Evolutionary conservation across 225 moss, liverwort and hornwort genomes (phyloP), one percentile per base, ranked within the genome.

Genomic region (Marchantia paleacea): DNA sequence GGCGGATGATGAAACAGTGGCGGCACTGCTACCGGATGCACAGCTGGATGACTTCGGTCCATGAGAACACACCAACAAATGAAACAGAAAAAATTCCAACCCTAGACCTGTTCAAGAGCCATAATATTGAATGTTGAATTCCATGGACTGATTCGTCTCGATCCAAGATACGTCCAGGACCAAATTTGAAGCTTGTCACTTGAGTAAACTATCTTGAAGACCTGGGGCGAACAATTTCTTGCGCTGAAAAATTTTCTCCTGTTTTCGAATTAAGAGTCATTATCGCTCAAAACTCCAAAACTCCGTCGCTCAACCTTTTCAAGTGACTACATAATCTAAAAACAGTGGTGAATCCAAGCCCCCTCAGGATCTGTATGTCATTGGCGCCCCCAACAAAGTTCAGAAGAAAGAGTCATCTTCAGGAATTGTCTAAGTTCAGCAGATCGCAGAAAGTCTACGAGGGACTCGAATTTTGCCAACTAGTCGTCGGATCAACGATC

Each of bases 21-120:
- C 64, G 90, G 87, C 65, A 88, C 87, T 55, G 81, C 93, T 80
- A 93, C 90, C 70, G 93, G 93, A 81, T 93, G 93, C 58, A 93
- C 93, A 71, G 91, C 87, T 53, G 93, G 93, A 79, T 93, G 90
- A 72, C 90, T 90, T 52, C 90, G 86, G 26, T 85, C 88, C 86
- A 90, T 91, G 69, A 66, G 78, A 49, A 22, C 51, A 50, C 49
- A 78, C 65, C 65, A 64, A 49, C 31, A 50, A 52, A 73, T 12
- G 47, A 62, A 16, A 74, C 10, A 65, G 8, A 31, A 14, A 51
- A 50, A 50, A 26, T 52, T 54, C 39, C 58, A 78, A 78, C 78
- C 77, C 78, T 78, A 78, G 78, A 63, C 64, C 22, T 63, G 18
- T 65, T 78, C 50, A 50, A 66, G 65, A 78, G 25, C 78, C 65